These are phyloP conservation scores for Aegilops tauschii DNA, from an alignment of 176 grass and related monocot genomes.

Conservation along the genomic window DNA sequence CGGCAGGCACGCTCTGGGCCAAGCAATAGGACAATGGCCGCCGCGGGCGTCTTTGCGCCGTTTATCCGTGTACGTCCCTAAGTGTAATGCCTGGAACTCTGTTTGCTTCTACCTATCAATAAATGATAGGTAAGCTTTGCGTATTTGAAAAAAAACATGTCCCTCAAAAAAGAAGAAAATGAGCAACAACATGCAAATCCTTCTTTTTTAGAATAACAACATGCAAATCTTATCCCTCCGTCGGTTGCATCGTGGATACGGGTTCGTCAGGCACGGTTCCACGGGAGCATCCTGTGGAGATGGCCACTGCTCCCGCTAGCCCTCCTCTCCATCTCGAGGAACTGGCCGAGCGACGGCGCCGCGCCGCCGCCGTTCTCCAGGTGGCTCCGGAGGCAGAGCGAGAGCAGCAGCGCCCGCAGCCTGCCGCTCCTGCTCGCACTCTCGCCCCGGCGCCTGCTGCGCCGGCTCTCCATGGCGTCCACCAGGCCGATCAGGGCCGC, in stretches of 20 bases:
- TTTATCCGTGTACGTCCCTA: too few relatives aligned
- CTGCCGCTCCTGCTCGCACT: conserved; percentile 39
- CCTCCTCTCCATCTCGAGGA: conserved; percentile 67
- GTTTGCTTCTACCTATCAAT: too few relatives aligned
- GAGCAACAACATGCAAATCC: too few relatives aligned
- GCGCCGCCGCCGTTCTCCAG: conserved; percentile 17
- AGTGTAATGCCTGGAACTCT: too few relatives aligned
- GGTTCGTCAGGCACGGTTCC: neutral
- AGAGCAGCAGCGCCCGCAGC: conserved; percentile 59
- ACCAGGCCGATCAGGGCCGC: conserved; percentile 52
- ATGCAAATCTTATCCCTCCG: neutral
- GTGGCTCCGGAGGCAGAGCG: conserved; percentile 58
- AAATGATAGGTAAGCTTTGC: too few relatives aligned
- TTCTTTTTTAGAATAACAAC: neutral
- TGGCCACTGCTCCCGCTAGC: neutral
- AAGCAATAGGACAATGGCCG: too few relatives aligned
- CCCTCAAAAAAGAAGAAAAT: too few relatives aligned
- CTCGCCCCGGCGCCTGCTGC: conserved; percentile 24
- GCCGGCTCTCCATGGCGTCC: conserved; percentile 45
- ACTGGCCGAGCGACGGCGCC: conserved; percentile 52
- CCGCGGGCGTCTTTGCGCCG: too few relatives aligned
- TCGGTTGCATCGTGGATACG: neutral
- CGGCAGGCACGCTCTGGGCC: too few relatives aligned
- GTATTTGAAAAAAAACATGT: too few relatives aligned
- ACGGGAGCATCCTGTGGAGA: neutral